Conservation (phyloP, 768 basidiomycete genomes). For the Asterophora lycoperdoides region DNA sequence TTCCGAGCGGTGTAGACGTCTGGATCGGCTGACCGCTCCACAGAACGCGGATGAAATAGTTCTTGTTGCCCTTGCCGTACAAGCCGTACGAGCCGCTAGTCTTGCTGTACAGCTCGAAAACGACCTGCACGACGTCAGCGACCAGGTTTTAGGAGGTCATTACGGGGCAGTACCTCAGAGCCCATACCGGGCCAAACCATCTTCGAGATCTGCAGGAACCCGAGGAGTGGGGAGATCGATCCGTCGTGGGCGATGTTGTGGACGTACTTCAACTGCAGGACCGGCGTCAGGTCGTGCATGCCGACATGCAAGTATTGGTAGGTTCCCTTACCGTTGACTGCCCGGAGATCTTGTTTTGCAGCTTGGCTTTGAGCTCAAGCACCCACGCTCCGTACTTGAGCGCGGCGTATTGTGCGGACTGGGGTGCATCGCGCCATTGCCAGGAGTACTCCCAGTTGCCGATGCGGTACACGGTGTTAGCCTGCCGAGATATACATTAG, state of each 20-base stretch:
- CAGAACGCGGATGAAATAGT: constrained; percentile 41
- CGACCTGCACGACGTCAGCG: constrained; percentile 23
- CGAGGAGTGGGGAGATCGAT: constrained; percentile 44
- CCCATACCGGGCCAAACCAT: constrained; percentile 61
- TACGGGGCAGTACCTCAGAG: constrained; percentile 29
- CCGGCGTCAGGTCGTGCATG: neutral
- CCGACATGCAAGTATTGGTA: neutral
- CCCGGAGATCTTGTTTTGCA: constrained; percentile 35
- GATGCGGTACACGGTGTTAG: constrained; percentile 48
- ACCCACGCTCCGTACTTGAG: constrained; percentile 45
- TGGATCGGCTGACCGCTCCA: constrained; percentile 49
- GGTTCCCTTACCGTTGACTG: constrained; percentile 26
- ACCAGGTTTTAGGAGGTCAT: neutral
- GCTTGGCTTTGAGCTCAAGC: constrained; percentile 39
- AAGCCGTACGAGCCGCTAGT: neutral
- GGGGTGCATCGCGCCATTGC: constrained; percentile 42
- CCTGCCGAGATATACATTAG: constrained; percentile 24
- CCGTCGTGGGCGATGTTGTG: constrained; percentile 45
- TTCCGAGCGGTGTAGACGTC: constrained; percentile 44
- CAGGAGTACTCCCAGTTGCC: constrained; percentile 62
- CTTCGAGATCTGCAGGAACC: constrained; percentile 42
- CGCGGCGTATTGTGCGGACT: constrained; percentile 38
- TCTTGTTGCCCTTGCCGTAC: too few relatives aligned
- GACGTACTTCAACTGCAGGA: constrained; percentile 9
- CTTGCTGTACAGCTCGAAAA: constrained; percentile 41